A percentile compares a stretch with the other conserved stretches of the same genome.
phyloP scores from a whole-genome alignment of 2,329 filamentous ascomycete species.

The Xylaria sp. region DNA sequence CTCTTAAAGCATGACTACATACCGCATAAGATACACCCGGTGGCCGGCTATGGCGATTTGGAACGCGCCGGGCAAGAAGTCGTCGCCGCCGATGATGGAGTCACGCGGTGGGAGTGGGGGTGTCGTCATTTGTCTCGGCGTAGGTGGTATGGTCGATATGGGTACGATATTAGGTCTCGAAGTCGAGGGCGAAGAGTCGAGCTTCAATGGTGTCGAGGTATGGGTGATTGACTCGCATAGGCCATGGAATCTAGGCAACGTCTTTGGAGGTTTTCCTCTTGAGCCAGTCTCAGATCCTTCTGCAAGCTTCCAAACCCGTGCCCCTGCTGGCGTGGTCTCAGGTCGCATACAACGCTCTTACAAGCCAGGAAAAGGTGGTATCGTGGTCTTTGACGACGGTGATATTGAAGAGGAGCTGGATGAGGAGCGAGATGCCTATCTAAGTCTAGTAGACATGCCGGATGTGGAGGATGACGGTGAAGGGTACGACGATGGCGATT shows the following conservation, averaged over 20 bases:
- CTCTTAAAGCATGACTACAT: slow-evolving; percentile 98
- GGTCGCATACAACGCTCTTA: slow-evolving; percentile 76
- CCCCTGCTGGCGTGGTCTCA: slow-evolving; percentile 69
- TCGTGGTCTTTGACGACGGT: slow-evolving; percentile 94
- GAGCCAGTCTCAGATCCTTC: slow-evolving; percentile 57
- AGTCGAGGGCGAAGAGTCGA: slow-evolving; percentile 66
- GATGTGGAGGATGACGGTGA: slow-evolving; percentile 79
- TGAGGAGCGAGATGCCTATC: slow-evolving; percentile 79
- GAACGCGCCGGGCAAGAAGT: slow-evolving; percentile 78
- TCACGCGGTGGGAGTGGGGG: slow-evolving; percentile 84
- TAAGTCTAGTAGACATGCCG: slow-evolving; percentile 88
- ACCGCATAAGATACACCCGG: slow-evolving; percentile 94
- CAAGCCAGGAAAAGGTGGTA: slow-evolving; percentile 79
- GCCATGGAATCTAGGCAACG: slow-evolving; percentile 93
- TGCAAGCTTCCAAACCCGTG: slow-evolving; percentile 55
- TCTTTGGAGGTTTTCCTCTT: slow-evolving; percentile 77
- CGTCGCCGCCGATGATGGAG: slow-evolving; percentile 84
- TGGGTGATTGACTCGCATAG: slow-evolving; percentile 92
- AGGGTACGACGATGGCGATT: slow-evolving; percentile 62
- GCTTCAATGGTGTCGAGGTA: slow-evolving; percentile 85
- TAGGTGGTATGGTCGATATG: slow-evolving; percentile 89
- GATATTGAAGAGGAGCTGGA: slow-evolving; percentile 86
- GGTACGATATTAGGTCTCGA: slow-evolving; percentile 79
- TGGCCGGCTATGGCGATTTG: slow-evolving; percentile 90
- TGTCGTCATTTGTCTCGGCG: slow-evolving; percentile 88